These are phyloP conservation scores for Thermomyces lanuginosus DNA, from an alignment of 2,329 filamentous ascomycete genomes.

Conservation along the genomic window DNA sequence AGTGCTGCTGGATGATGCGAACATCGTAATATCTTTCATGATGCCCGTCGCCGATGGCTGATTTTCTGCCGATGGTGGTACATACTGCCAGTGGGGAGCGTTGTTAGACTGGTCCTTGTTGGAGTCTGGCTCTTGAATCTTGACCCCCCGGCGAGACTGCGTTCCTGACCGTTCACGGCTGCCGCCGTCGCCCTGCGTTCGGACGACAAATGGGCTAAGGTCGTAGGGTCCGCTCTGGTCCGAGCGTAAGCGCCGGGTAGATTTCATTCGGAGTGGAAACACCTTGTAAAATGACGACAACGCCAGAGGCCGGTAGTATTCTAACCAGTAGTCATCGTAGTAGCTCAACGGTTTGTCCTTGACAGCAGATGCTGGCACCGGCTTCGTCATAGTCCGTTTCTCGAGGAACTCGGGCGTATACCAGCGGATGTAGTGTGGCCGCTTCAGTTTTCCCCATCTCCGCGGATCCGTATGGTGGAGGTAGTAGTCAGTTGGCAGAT, in stretches of 20 bases:
- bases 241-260: slow-evolving; percentile 59
- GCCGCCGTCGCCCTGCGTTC: slow-evolving; percentile 41
- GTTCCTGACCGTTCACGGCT: slow-evolving; percentile 37
- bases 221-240: slow-evolving; percentile 57
- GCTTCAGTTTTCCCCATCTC: slow-evolving; percentile 46
- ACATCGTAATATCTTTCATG: slow-evolving; percentile 47
- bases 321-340: slow-evolving; percentile 92
- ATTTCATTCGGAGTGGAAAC: slow-evolving; percentile 84
- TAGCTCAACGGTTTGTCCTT: slow-evolving; percentile 28
- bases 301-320: slow-evolving; percentile 82
- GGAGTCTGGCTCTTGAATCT: slow-evolving; percentile 47
- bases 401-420: slow-evolving; percentile 60
- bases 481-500: slow-evolving; percentile 86
- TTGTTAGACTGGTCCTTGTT: slow-evolving; percentile 28
- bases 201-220: slow-evolving; percentile 72
- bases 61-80: slow-evolving; percentile 20
- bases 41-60: slow-evolving; percentile 30
- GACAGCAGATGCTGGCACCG: slow-evolving; percentile 8
- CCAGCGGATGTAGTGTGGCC: slow-evolving; percentile 74
- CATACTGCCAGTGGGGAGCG: slow-evolving; percentile 14
- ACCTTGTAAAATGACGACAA: slow-evolving; percentile 84
- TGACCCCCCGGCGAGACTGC: slow-evolving; percentile 47
- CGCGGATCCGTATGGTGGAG: slow-evolving; percentile 79
- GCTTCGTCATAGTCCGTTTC: slow-evolving; percentile 41
- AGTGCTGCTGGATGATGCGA: too few relatives aligned